phyloP scores from a whole-genome alignment of 495 filamentous ascomycete genomes.

The Tuber melanosporum region DNA sequence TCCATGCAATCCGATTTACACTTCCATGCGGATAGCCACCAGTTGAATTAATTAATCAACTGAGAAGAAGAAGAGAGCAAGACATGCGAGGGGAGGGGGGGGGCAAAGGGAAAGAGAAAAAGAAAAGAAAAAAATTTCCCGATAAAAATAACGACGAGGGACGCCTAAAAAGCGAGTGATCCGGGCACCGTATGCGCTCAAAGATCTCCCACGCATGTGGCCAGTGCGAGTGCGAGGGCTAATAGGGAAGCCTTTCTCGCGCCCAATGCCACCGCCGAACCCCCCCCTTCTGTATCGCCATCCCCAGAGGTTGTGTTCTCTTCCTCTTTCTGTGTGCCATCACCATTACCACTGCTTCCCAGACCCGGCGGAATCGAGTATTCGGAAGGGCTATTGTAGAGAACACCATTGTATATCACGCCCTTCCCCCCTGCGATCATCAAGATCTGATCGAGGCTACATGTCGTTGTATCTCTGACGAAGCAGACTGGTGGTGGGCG shows the following conservation, averaged over 20 bases:
- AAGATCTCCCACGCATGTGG: background rate
- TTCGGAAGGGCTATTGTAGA: conserved; percentile 49
- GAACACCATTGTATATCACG: conserved; percentile 49
- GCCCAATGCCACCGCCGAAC: background rate
- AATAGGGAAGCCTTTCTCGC: background rate
- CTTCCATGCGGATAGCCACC: background rate
- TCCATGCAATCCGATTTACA: conserved; percentile 2
- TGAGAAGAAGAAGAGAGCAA: background rate
- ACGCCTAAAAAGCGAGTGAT: background rate
- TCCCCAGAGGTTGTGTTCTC: background rate
- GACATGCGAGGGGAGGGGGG: background rate
- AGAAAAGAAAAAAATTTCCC: background rate
- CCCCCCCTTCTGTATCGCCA: background rate
- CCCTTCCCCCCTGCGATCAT: conserved; percentile 47
- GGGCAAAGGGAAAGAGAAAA: background rate
- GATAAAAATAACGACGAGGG: conserved; percentile 3
- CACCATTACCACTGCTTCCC: background rate
- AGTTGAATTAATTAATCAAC: background rate
- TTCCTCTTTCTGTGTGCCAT: background rate
- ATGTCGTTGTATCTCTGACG: conserved; percentile 52
- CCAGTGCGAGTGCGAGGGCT: background rate
- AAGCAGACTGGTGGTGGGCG: conserved; percentile 53
- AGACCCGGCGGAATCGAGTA: conserved; percentile 36
- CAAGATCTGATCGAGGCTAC: conserved; percentile 47
- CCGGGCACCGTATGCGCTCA: background rate